Conservation (phyloP, 2,329 filamentous ascomycete species). For the Kalaharituber pfeilii region DNA sequence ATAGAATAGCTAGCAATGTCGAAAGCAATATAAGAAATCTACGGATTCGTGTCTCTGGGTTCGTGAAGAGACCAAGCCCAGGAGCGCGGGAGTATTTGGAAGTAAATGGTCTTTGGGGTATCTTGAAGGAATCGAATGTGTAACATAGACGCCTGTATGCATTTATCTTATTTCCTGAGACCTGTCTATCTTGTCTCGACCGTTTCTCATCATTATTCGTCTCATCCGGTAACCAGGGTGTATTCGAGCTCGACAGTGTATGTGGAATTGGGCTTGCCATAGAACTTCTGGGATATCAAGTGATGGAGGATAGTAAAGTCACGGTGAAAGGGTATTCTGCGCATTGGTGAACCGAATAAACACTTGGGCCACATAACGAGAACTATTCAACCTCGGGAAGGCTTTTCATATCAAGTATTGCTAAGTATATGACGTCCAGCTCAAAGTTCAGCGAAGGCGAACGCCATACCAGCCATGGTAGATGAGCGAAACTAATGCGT, state of each 20-base stretch:
- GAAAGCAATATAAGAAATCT: not conserved
- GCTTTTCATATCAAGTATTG: too few relatives aligned
- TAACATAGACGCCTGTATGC: not conserved
- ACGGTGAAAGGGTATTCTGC: too few relatives aligned
- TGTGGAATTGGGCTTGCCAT: not conserved
- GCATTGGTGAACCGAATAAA: too few relatives aligned
- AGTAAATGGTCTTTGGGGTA: not conserved
- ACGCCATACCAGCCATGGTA: too few relatives aligned
- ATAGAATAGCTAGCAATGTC: slow-evolving; percentile 3
- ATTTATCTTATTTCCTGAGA: not conserved
- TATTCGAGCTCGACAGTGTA: not conserved
- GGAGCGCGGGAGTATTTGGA: not conserved
- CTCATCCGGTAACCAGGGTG: too few relatives aligned
- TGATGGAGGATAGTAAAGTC: too few relatives aligned
- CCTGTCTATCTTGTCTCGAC: not conserved
- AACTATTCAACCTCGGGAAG: too few relatives aligned
- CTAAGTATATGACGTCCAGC: too few relatives aligned
- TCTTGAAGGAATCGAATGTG: not conserved
- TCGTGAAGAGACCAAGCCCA: not conserved
- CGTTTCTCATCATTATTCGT: too few relatives aligned
- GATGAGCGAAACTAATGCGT: too few relatives aligned
- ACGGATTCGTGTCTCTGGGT: not conserved
- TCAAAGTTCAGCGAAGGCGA: too few relatives aligned
- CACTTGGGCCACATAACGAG: too few relatives aligned
- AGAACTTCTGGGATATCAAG: not conserved